Percentiles rank a stretch among this genome's conserved stretches.
Conservation (phyloP, 1,284 basidiomycete genomes). For the Sporisorium graminicola region DNA sequence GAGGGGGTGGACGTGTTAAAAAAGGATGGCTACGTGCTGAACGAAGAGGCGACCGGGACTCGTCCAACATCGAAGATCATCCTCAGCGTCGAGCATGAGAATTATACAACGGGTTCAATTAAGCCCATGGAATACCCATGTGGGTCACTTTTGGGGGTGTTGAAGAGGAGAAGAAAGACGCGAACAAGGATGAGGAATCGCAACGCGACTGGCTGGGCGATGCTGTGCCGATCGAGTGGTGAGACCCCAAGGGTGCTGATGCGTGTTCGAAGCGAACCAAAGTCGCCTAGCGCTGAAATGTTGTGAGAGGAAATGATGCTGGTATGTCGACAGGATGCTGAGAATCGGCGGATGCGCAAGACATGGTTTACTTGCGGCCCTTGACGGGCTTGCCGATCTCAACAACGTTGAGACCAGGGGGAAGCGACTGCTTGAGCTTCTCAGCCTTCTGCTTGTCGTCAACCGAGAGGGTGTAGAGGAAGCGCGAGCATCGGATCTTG, state of each 20-base stretch:
- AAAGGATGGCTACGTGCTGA: background rate
- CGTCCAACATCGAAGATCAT: background rate
- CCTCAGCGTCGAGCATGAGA: slow-evolving; percentile 14
- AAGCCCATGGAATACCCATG: slow-evolving; percentile 7
- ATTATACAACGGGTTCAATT: slow-evolving; percentile 2
- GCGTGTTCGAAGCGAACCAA: slow-evolving; percentile 5
- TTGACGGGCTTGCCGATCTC: slow-evolving; percentile 58
- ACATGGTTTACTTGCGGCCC: slow-evolving; percentile 49
- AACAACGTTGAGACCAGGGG: slow-evolving; percentile 77
- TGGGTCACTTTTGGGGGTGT: slow-evolving; percentile 11
- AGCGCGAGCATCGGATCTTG: slow-evolving; percentile 97
- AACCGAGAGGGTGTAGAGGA: slow-evolving; percentile 96
- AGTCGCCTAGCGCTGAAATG: slow-evolving; percentile 2
- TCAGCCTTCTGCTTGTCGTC: slow-evolving; percentile 98
- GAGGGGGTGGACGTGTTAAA: background rate
- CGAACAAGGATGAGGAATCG: background rate
- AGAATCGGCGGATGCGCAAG: background rate
- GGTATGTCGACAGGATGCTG: slow-evolving; percentile 4
- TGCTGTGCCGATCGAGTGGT: slow-evolving; percentile 2
- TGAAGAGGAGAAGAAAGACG: background rate
- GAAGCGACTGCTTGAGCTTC: slow-evolving; percentile 95
- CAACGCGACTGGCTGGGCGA: background rate
- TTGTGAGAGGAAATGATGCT: background rate
- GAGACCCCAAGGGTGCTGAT: background rate
- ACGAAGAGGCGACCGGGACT: background rate